Evolutionary conservation across 1,284 basidiomycete genomes (phyloP), one percentile per base, ranked within the genome.

Genomic region (Kalmanozyma brasiliensis): DNA sequence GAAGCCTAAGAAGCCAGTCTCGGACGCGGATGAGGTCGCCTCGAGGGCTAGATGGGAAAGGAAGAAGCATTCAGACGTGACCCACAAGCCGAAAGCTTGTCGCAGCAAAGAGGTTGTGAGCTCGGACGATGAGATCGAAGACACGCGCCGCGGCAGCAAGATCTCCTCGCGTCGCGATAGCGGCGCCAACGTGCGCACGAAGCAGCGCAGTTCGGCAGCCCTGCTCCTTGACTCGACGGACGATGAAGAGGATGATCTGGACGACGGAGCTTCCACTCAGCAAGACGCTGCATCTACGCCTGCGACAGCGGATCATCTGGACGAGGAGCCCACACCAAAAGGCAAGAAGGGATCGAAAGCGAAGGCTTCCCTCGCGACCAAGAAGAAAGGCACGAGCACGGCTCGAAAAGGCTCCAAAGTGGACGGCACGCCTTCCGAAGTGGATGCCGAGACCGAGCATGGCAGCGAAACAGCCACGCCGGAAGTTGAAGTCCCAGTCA

Each of bases 61-160:
- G 20, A 5, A 32, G 11, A 52, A 46, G 37, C 29, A 57, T 8
- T 41, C 17, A 3, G 58, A 43, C 1, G 5, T 29, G 11, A 20
- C 29, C 5, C 40, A 34, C 45, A 61, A 45, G 49, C 22, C 34
- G 23, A 60, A 49, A 26, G 40, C 42, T 9, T 49, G 34, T 2
- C 52, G 43, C 3, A 33, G 5, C 22, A 42, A 19, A 22, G 49
- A 53, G 17, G 33, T 33, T 10, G 29, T 35, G 1, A 53, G 41
- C 51, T 59, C 62, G 4, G 52, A 49, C 19, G 52, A 57, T 22
- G 64, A 61, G 11, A 59, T 37, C 19, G 60, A 57, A 7, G 60
- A 52, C 9, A 22, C 30, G 1, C 30, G 26, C 19, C 44, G 34
- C 3, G 47, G 35, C 11, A 7, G 13, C 4, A 26, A 33, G 11